A percentile compares a stretch with the other conserved stretches of the same genome.
These are phyloP conservation scores for Chlorencoelia australis DNA, from an alignment of 2,329 filamentous ascomycete genomes.

Conservation along the genomic window DNA sequence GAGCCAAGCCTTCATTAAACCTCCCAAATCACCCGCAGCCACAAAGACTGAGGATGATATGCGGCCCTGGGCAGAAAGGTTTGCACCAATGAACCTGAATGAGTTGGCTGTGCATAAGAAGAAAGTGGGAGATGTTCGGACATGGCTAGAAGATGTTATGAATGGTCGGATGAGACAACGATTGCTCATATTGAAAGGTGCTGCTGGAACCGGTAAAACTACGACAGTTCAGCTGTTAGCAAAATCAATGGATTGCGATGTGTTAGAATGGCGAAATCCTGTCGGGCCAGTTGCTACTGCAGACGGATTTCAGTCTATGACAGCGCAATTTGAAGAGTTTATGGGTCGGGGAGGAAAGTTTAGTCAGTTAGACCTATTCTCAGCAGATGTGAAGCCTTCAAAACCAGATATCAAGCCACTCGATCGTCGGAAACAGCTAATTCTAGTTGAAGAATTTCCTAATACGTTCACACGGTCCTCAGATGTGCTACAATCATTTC, in stretches of 20 bases:
- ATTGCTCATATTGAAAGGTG: constrained; percentile 76
- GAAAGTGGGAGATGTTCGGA: constrained; percentile 78
- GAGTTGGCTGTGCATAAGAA: constrained; percentile 92
- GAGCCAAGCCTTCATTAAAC: constrained; percentile 43
- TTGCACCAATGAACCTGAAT: constrained; percentile 61
- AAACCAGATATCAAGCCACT: constrained; percentile 24
- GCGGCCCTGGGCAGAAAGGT: constrained; percentile 82
- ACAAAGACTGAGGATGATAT: constrained; percentile 40
- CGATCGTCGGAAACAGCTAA: constrained; percentile 40
- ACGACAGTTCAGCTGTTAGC: constrained; percentile 74
- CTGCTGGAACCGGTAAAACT: constrained; percentile 88
- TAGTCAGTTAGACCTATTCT: constrained; percentile 50
- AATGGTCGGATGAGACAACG: constrained; percentile 56
- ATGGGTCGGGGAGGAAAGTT: constrained; percentile 73
- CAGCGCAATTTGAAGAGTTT: constrained; percentile 86
- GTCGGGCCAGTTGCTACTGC: constrained; percentile 45
- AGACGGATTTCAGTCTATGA: constrained; percentile 57
- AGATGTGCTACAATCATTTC: constrained; percentile 57
- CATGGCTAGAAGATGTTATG: constrained; percentile 71
- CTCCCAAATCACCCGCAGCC: constrained; percentile 25
- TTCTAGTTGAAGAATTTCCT: constrained; percentile 75
- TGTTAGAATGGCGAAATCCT: constrained; percentile 89
- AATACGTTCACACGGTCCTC: constrained; percentile 62
- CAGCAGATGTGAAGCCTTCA: constrained; percentile 18
- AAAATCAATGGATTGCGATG: constrained; percentile 61